Evolutionary conservation across 108 stramenopile genomes (phyloP), one percentile per base, ranked within the genome.

Genomic region (Skeletonema menzelii): DNA sequence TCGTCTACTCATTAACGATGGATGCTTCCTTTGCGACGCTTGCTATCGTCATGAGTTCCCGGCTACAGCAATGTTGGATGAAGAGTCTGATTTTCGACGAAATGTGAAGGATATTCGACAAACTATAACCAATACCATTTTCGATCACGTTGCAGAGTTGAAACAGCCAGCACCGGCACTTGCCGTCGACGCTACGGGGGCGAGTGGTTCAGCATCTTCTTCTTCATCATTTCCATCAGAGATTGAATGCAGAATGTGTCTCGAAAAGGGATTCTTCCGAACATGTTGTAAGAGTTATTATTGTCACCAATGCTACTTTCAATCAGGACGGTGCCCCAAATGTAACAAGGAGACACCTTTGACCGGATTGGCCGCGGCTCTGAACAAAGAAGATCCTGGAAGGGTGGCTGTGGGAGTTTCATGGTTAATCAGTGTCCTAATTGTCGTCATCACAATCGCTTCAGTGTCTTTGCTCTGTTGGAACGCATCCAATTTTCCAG

Each of bases 11-110:
- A 75, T 80, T 35, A 72, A 62, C 42, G 61, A 68, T 55, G 73
- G 74, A 0, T 73, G 69, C 27, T 75, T 55, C 34, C 35, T 80
- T 6, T 80, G 79, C 22, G 79, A 75, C 15, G 19, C 35, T 1
- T 80, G 79, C 62, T 80, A 80, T 56, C 44, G 11, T 13, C 12
- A 15, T 0, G 68, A 75, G 27, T 80, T 69, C 46, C 79, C 79
- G 4, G 67, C 68, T 44, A 80, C 79, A 15, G 73, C 79, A 7
- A 73, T 80, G 72, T 24, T 80, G 37, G 79, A 80, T 31, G 70
- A 71, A 27, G 42, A 27, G 3, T 58, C 71, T 44, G 59, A 27
- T 17, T 72, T 32, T 27, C 42, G 67, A 27, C 55, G 46, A 10
- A 56, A 49, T 28, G 63, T 64, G 34, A 59, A 59, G 59, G n/a